Conservation (phyloP, 345 rosid genomes). For the Aquilaria malaccensis region DNA sequence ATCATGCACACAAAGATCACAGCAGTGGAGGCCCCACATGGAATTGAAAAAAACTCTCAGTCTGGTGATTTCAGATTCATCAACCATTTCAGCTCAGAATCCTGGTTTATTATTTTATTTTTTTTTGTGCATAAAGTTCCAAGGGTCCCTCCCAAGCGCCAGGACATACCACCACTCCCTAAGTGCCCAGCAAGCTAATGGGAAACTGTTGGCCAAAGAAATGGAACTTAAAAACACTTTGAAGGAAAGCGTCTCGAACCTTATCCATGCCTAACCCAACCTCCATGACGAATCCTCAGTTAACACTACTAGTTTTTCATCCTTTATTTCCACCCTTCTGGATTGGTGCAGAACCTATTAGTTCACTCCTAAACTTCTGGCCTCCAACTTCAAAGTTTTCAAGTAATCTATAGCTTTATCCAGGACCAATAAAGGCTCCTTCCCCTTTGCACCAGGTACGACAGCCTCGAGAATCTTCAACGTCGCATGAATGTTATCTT, state of each 20-base stretch:
- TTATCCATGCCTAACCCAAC: too few species aligned
- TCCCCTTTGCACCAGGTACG: slow-evolving; percentile 58
- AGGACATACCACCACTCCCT: too few species aligned
- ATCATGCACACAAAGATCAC: slow-evolving; percentile 27
- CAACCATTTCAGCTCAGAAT: slow-evolving; percentile 28
- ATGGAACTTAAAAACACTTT: too few species aligned
- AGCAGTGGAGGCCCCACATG: slow-evolving; percentile 21
- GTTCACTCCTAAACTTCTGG: slow-evolving; percentile 33
- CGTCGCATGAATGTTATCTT: slow-evolving; percentile 28
- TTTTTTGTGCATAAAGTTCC: too few species aligned
- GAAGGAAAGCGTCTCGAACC: too few species aligned
- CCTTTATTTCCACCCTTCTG: slow-evolving; percentile 15
- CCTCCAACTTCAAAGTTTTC: slow-evolving; percentile 51
- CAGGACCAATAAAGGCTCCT: slow-evolving; percentile 49
- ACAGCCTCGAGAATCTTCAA: slow-evolving; percentile 52
- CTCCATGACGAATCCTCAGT: neutral
- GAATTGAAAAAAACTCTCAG: neutral
- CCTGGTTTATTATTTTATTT: neutral
- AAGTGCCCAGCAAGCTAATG: too few species aligned
- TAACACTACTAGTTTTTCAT: slow-evolving; percentile 2
- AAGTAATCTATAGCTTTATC: slow-evolving; percentile 72
- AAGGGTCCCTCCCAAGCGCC: too few species aligned
- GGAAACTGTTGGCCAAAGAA: too few species aligned
- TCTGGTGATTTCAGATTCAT: slow-evolving; percentile 30
- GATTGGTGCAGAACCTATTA: slow-evolving; percentile 5